These are phyloP conservation scores for Suhomyces sp. DNA, from an alignment of 805 yeast genomes.

Conservation along the genomic window DNA sequence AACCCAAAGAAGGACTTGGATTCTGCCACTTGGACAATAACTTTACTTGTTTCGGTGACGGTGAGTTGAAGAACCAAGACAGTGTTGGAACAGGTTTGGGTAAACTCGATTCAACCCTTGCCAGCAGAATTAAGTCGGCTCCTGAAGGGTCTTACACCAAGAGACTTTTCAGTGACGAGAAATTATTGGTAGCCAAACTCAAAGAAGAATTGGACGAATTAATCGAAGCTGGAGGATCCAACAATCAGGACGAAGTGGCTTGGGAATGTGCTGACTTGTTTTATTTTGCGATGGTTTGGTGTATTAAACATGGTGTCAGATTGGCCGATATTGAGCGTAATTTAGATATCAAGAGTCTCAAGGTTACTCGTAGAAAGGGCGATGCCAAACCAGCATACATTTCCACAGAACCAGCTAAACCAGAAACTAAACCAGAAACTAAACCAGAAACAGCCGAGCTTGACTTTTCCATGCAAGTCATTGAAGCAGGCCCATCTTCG, in stretches of 20 bases:
- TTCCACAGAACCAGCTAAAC: slow-evolving; percentile 4
- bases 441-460: neutral
- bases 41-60: slow-evolving; percentile 66
- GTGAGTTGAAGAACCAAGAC: slow-evolving; percentile 25
- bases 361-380: slow-evolving; percentile 90
- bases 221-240: slow-evolving; percentile 59
- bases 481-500: slow-evolving; percentile 39
- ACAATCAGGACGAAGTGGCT: slow-evolving; percentile 52
- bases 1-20: slow-evolving; percentile 74
- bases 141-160: slow-evolving; percentile 95
- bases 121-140: slow-evolving; percentile 60
- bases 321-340: slow-evolving; percentile 80
- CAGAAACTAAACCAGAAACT: neutral
- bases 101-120: slow-evolving; percentile 64
- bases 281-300: slow-evolving; percentile 53
- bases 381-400: slow-evolving; percentile 87
- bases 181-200: slow-evolving; percentile 77
- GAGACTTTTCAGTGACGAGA: slow-evolving; percentile 76
- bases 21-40: slow-evolving; percentile 85
- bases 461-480: slow-evolving; percentile 49
- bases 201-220: slow-evolving; percentile 96
- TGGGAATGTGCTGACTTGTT: slow-evolving; percentile 97
- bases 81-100: slow-evolving; percentile 65
- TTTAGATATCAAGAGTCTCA: slow-evolving; percentile 76
- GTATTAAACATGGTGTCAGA: slow-evolving; percentile 70